phyloP scores from a whole-genome alignment of 139 green algal species.

The Prasinococcaceae sp. region DNA sequence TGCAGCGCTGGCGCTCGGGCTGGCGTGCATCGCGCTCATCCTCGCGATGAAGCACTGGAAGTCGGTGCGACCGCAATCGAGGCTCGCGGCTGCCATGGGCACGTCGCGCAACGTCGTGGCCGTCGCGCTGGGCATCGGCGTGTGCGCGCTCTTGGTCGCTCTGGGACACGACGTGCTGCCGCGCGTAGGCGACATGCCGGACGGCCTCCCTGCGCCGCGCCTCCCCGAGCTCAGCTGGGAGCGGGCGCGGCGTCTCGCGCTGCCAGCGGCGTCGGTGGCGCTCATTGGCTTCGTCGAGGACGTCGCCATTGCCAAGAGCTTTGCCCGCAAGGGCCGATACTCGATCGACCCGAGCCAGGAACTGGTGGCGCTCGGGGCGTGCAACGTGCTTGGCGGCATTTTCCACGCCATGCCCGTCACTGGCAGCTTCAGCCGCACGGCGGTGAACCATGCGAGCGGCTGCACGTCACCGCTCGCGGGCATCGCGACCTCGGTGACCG shows the following conservation, averaged over 20 bases:
- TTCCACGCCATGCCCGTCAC: conserved; percentile 71
- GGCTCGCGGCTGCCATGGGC: no score
- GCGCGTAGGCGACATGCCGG: no score
- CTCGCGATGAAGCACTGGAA: background rate
- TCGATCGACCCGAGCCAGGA: conserved; percentile 51
- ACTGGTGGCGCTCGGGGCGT: conserved; percentile 56
- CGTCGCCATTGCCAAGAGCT: conserved; percentile 58
- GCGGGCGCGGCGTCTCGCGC: no score
- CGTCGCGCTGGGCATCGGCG: no score
- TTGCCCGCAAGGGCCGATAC: conserved; percentile 61
- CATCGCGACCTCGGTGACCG: conserved; percentile 13
- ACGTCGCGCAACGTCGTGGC: no score
- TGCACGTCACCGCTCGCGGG: conserved; percentile 33
- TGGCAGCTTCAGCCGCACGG: conserved; percentile 55
- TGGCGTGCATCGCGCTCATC: background rate
- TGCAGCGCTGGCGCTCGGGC: conserved; percentile 4
- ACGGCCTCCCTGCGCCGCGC: no score
- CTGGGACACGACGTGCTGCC: no score
- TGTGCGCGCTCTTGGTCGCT: no score
- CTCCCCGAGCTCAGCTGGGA: no score
- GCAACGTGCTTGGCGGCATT: conserved; percentile 55
- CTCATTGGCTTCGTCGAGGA: conserved; percentile 55
- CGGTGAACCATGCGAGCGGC: conserved; percentile 43
- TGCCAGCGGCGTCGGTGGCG: background rate
- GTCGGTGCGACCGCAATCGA: no score